phyloP scores from a whole-genome alignment of 768 basidiomycete species.

The Coprinopsis sp. region DNA sequence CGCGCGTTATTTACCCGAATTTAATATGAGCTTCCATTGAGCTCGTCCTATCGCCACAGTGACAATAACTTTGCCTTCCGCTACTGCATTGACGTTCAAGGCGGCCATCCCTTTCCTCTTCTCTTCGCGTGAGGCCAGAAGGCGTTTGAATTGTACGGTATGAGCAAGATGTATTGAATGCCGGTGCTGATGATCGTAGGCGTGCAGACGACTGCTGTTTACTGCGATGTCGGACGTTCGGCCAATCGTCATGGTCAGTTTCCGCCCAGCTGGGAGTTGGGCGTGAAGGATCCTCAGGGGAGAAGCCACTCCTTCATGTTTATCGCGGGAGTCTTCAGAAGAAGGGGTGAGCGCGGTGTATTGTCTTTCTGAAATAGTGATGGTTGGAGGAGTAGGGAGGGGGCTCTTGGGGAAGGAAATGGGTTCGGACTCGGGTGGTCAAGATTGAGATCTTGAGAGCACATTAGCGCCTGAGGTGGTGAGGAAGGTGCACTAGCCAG shows the following conservation, averaged over 20 bases:
- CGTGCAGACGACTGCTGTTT: slow-evolving; percentile 73
- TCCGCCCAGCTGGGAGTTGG: slow-evolving; percentile 26
- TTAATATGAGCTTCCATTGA: no score
- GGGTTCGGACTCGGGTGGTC: slow-evolving; percentile 50
- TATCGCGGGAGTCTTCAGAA: slow-evolving; percentile 76
- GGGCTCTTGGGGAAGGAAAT: slow-evolving; percentile 34
- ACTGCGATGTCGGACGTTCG: slow-evolving; percentile 68
- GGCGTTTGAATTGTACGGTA: slow-evolving; percentile 66
- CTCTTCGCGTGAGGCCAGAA: slow-evolving; percentile 53
- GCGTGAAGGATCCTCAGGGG: slow-evolving; percentile 72
- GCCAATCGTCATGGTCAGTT: slow-evolving; percentile 69
- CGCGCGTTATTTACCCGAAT: no score
- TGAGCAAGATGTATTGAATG: slow-evolving; percentile 48
- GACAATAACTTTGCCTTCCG: slow-evolving; percentile 73
- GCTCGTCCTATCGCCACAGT: slow-evolving; percentile 80
- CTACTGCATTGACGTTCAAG: slow-evolving; percentile 80
- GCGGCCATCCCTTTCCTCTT: slow-evolving; percentile 76
- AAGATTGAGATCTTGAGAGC: no score
- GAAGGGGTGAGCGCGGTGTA: slow-evolving; percentile 71
- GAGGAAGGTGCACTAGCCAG: no score
- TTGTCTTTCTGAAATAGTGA: slow-evolving; percentile 43
- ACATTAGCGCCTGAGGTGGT: no score
- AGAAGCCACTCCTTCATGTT: slow-evolving; percentile 84
- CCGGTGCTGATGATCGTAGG: slow-evolving; percentile 62
- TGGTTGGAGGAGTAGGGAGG: slow-evolving; percentile 34